These are phyloP conservation scores for Ceratocystis cacaofunesta DNA, from an alignment of 2,329 filamentous ascomycete species.

Conservation along the genomic window DNA sequence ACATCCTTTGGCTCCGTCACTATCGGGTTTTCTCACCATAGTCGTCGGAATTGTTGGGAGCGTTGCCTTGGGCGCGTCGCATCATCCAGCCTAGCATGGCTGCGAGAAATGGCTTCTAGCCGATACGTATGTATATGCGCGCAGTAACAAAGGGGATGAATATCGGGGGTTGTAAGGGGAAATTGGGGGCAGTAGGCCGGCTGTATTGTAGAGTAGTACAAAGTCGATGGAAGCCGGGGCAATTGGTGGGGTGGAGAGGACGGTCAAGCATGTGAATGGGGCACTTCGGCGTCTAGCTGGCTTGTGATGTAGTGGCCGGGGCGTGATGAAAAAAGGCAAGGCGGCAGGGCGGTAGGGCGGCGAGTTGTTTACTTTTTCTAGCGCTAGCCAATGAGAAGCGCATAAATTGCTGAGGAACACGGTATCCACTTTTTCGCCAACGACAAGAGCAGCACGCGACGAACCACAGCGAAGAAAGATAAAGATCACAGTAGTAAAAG, in stretches of 20 bases:
- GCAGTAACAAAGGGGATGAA: too few relatives aligned
- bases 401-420: neutral
- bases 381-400: neutral
- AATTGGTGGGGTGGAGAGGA: too few relatives aligned
- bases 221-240: too few relatives aligned
- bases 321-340: neutral
- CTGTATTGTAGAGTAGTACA: too few relatives aligned
- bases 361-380: neutral
- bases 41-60: slow-evolving; percentile 23
- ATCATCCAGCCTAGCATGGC: slow-evolving; percentile 47
- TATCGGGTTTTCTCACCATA: neutral
- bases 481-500: too few relatives aligned
- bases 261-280: too few relatives aligned
- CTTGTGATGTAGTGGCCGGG: neutral
- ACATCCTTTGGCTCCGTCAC: neutral
- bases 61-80: slow-evolving; percentile 31
- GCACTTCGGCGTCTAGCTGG: neutral
- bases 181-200: too few relatives aligned
- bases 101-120: neutral
- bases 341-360: neutral
- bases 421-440: neutral
- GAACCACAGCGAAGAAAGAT: neutral
- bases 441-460: neutral
- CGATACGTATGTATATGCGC: too few relatives aligned
- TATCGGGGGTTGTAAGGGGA: too few relatives aligned